These are phyloP conservation scores for Diplodia corticola DNA, from an alignment of 2,329 filamentous ascomycete genomes.

Conservation along the genomic window DNA sequence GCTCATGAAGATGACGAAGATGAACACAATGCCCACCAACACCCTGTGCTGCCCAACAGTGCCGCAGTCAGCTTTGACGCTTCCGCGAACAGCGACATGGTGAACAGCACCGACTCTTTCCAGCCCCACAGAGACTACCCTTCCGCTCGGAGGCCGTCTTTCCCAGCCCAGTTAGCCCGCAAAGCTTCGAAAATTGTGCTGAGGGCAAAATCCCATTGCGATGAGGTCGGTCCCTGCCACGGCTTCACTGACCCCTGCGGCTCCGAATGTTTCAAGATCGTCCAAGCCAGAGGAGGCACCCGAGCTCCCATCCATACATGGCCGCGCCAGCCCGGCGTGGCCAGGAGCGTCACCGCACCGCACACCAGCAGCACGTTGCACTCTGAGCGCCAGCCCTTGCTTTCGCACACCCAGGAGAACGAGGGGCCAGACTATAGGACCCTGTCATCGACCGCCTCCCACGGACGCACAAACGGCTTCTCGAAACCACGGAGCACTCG, in stretches of 20 bases:
- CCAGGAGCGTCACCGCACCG: constrained; percentile 5
- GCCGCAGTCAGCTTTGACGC: constrained; percentile 16
- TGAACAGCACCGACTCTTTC: constrained; percentile 15
- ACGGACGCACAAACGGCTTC: constrained; percentile 23
- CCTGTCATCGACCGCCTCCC: constrained; percentile 23
- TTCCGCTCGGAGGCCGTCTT: constrained; percentile 37
- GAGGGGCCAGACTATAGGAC: constrained; percentile 20
- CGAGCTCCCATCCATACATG: constrained; percentile 22
- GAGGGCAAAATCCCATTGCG: constrained; percentile 53
- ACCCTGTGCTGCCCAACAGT: constrained; percentile 21
- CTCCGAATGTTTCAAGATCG: constrained; percentile 59
- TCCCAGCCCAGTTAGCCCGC: constrained; percentile 44
- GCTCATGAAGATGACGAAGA: constrained; percentile 34
- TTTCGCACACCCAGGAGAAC: constrained; percentile 29
- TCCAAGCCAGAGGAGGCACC: constrained; percentile 41
- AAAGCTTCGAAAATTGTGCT: constrained; percentile 53
- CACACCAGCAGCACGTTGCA: not conserved
- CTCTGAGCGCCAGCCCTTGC: constrained; percentile 30
- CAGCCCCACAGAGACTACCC: not conserved
- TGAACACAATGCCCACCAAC: constrained; percentile 26
- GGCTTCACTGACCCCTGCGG: constrained; percentile 64
- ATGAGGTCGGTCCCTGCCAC: constrained; percentile 60
- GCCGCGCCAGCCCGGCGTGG: constrained; percentile 9
- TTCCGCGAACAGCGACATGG: constrained; percentile 14
- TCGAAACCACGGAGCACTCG: constrained; percentile 11